Percentiles rank a stretch among this genome's conserved stretches.
Evolutionary conservation across 306 rosid genomes (phyloP).

Genomic region (Castanospermum australe): DNA sequence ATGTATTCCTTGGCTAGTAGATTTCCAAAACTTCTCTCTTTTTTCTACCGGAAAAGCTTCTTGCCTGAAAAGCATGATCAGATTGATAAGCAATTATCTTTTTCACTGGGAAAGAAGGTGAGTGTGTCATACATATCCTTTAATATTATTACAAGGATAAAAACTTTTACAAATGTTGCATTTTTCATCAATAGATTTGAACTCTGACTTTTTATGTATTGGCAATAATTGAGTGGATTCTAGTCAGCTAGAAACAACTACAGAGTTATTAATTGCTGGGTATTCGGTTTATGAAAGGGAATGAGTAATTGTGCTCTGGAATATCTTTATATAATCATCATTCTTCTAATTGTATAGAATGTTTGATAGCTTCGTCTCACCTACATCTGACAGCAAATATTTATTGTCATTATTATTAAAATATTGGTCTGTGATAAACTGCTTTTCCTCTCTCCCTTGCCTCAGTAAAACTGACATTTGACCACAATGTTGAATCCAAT

Average conservation of each 20-base stretch:
- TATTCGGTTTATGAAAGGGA: not conserved
- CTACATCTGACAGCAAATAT: not conserved
- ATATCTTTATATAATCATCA: not conserved
- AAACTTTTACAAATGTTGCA: not conserved
- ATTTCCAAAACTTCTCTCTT: slow-evolving; percentile 70
- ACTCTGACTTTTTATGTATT: not conserved
- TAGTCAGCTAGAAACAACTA: slow-evolving; percentile 2
- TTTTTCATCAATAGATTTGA: not conserved
- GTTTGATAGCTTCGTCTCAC: not conserved
- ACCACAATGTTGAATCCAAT: not conserved
- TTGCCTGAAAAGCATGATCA: slow-evolving; percentile 76
- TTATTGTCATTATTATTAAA: not conserved
- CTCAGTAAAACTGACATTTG: not conserved
- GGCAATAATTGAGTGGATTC: not conserved
- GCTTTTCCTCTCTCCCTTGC: not conserved
- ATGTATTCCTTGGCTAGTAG: slow-evolving; percentile 70
- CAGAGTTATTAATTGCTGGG: not conserved
- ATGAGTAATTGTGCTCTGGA: not conserved
- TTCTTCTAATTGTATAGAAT: not conserved
- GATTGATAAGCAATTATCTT: slow-evolving; percentile 62
- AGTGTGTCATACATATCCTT: slow-evolving; percentile 19
- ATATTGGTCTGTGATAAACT: not conserved
- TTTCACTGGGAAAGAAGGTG: slow-evolving; percentile 78
- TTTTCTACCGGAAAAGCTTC: slow-evolving; percentile 66
- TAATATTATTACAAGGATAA: not conserved